These are phyloP conservation scores for Spirogloea muscicola DNA, from an alignment of 139 green algal genomes.

Conservation along the genomic window DNA sequence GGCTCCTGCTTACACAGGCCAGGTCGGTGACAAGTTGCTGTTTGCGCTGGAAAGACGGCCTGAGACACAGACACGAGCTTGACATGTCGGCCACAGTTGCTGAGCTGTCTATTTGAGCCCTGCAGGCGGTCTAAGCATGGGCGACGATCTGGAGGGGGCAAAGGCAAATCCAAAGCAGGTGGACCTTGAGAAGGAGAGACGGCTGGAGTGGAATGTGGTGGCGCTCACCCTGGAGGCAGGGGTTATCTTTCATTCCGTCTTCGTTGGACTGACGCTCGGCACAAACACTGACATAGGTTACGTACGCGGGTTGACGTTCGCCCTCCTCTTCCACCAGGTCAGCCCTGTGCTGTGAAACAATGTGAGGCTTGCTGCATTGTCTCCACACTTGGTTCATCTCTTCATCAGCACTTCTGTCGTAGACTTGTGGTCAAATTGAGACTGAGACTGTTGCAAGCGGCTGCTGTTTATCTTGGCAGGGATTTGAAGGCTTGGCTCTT, in stretches of 20 bases:
- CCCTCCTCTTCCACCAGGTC: constrained; percentile 44
- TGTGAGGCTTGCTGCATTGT: too few species aligned
- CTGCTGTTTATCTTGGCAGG: too few species aligned
- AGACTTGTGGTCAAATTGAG: too few species aligned
- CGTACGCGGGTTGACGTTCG: constrained; percentile 9
- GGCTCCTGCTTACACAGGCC: not conserved
- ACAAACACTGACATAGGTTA: not conserved
- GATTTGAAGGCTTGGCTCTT: constrained; percentile 50
- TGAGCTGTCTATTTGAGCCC: not conserved
- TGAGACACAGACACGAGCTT: not conserved
- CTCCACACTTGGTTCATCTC: too few species aligned
- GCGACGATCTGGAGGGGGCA: not conserved
- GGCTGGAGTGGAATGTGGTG: constrained; percentile 4
- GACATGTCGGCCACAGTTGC: not conserved
- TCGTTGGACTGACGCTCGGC: constrained; percentile 41
- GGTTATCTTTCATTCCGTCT: constrained; percentile 46
- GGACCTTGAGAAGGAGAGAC: not conserved
- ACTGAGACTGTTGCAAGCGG: too few species aligned
- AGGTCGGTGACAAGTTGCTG: not conserved
- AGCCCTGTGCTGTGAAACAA: not conserved
- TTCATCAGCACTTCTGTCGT: too few species aligned
- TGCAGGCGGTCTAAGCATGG: too few species aligned
- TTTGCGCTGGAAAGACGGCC: not conserved
- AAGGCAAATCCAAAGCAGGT: not conserved
- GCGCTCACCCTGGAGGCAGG: constrained; percentile 40